Conservation (phyloP, 768 basidiomycete species). For the Tephrocybe sp. region DNA sequence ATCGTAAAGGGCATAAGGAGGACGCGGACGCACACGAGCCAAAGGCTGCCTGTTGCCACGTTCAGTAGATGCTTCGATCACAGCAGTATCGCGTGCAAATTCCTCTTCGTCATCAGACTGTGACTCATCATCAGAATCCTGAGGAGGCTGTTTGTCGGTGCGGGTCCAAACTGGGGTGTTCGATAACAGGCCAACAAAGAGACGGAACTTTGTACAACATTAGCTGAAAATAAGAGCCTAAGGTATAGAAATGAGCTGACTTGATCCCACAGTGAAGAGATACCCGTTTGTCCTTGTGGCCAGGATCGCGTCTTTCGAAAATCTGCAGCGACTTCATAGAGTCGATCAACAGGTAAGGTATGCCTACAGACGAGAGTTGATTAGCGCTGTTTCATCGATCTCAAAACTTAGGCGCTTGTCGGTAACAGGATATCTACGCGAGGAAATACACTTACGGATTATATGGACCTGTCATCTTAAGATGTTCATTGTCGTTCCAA, state of each 20-base stretch:
- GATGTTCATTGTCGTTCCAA: constrained; percentile 65
- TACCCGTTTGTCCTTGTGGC: constrained; percentile 35
- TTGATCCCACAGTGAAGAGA: constrained; percentile 59
- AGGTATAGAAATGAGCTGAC: constrained; percentile 29
- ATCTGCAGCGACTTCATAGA: constrained; percentile 56
- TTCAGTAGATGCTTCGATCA: constrained; percentile 7
- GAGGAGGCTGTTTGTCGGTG: constrained; percentile 27
- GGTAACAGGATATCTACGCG: not conserved
- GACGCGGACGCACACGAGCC: constrained; percentile 28
- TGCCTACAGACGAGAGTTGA: constrained; percentile 30
- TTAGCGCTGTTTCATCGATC: not conserved
- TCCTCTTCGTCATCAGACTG: constrained; percentile 27
- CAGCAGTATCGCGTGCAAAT: constrained; percentile 22
- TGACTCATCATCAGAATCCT: constrained; percentile 28
- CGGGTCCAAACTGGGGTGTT: constrained; percentile 43
- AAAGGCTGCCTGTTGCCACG: constrained; percentile 15
- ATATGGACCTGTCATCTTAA: constrained; percentile 38
- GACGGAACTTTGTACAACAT: constrained; percentile 46
- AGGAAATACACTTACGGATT: constrained; percentile 43
- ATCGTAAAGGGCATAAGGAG: constrained; percentile 37
- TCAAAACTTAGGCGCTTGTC: no score
- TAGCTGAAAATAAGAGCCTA: not conserved
- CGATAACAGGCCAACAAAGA: constrained; percentile 57
- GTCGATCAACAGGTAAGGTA: constrained; percentile 45
- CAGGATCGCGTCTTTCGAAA: constrained; percentile 44